These are phyloP conservation scores for Climacium dendroides DNA, from an alignment of 225 moss, liverwort and hornwort species.

Conservation along the genomic window DNA sequence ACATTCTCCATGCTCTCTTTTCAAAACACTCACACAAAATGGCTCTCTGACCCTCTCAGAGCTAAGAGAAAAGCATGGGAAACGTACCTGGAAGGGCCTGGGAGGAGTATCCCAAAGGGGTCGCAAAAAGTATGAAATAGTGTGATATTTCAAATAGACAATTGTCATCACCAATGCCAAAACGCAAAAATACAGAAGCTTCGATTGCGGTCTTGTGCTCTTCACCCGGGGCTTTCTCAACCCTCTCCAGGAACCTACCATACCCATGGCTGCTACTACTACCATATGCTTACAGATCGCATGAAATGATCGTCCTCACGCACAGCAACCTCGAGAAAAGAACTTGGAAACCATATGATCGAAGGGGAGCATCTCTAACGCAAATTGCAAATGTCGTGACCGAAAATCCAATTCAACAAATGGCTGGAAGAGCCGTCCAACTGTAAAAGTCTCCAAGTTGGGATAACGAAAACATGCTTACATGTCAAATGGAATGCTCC, in stretches of 20 bases:
- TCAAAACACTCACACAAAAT: neutral
- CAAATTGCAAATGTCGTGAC: neutral
- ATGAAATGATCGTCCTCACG: neutral
- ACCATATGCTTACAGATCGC: neutral
- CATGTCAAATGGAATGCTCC: neutral
- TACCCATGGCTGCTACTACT: neutral
- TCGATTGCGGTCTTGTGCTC: neutral
- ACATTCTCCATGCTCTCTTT: neutral
- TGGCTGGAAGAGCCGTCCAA: neutral
- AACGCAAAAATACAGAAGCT: neutral
- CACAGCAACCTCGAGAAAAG: neutral
- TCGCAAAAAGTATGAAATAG: slow-evolving; percentile 44
- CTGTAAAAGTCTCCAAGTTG: neutral
- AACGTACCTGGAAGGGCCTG: slow-evolving; percentile 25
- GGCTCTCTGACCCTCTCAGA: neutral
- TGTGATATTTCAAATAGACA: slow-evolving; percentile 29
- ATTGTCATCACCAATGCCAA: neutral
- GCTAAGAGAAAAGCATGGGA: neutral
- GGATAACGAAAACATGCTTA: neutral
- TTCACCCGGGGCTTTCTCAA: neutral
- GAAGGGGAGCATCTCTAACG: neutral
- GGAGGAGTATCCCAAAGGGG: slow-evolving; percentile 72
- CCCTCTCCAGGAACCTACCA: neutral
- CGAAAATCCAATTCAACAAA: neutral
- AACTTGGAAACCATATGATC: neutral